These are phyloP conservation scores for Pichia eremophila DNA, from an alignment of 805 yeast species.

Conservation along the genomic window DNA sequence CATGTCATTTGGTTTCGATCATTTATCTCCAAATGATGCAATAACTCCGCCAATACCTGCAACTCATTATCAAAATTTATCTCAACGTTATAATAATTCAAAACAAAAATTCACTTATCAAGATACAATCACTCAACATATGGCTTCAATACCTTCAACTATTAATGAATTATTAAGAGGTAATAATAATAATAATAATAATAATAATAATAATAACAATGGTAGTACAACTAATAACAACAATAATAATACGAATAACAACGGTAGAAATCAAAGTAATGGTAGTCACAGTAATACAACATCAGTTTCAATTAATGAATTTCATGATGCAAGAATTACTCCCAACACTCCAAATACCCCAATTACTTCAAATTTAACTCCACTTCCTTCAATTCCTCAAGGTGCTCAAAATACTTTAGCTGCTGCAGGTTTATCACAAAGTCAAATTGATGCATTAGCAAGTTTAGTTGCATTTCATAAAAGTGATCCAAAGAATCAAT, in stretches of 20 bases:
- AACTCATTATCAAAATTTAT: conserved; percentile 10
- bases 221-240: neutral
- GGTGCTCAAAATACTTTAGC: conserved; percentile 58
- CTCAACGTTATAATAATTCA: conserved; percentile 10
- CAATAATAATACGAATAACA: neutral
- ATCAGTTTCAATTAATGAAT: too few relatives aligned
- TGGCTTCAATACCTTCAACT: conserved; percentile 26
- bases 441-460: conserved; percentile 65
- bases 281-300: too few relatives aligned
- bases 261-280: neutral
- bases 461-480: conserved; percentile 64
- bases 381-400: conserved; percentile 34
- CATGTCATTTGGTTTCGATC: neutral
- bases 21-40: conserved; percentile 7
- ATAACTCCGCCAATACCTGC: conserved; percentile 2
- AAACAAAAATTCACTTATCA: conserved; percentile 11
- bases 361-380: neutral
- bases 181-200: conserved; percentile 18
- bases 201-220: neutral
- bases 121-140: conserved; percentile 8
- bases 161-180: conserved; percentile 15
- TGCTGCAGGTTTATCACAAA: conserved; percentile 56
- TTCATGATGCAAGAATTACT: too few relatives aligned
- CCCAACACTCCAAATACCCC: neutral
- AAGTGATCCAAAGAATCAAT: neutral